phyloP scores from a whole-genome alignment of 2,329 filamentous ascomycete genomes.

The Davidsoniella eucalypti region DNA sequence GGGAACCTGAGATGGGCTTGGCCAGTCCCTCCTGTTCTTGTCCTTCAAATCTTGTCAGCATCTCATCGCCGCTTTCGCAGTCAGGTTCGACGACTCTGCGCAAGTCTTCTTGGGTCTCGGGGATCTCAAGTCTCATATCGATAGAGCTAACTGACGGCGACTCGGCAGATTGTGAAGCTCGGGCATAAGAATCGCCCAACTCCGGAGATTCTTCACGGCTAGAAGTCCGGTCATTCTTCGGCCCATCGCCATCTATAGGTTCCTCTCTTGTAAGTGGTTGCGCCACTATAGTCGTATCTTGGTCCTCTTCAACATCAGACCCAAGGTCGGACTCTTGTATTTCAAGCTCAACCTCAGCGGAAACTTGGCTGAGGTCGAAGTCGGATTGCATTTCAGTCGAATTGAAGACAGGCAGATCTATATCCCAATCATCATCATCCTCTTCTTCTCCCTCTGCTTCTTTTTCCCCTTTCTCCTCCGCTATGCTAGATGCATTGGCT shows the following conservation, averaged over 20 bases:
- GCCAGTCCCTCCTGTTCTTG: too few relatives aligned
- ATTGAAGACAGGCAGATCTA: constrained; percentile 10
- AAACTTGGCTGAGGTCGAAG: constrained; percentile 6
- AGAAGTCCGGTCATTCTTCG: too few relatives aligned
- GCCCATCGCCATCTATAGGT: neutral
- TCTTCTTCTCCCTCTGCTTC: constrained; percentile 4
- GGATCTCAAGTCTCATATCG: neutral
- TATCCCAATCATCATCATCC: constrained; percentile 10
- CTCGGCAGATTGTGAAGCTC: neutral
- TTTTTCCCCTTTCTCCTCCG: too few relatives aligned
- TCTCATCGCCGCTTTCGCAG: neutral
- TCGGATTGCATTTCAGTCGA: constrained; percentile 8
- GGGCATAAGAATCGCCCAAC: neutral
- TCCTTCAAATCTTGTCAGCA: too few relatives aligned
- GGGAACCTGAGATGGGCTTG: too few relatives aligned
- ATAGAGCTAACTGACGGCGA: neutral
- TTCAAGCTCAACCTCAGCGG: neutral
- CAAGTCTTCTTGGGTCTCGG: neutral
- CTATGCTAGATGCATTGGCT: too few relatives aligned
- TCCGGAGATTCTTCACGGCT: constrained; percentile 1
- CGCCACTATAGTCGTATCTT: neutral
- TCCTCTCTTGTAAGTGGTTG: neutral
- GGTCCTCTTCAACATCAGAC: neutral
- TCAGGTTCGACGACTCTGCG: neutral
- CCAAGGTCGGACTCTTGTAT: neutral